Conservation (phyloP, 129 eudicot genomes). For the Flaveria robusta region DNA sequence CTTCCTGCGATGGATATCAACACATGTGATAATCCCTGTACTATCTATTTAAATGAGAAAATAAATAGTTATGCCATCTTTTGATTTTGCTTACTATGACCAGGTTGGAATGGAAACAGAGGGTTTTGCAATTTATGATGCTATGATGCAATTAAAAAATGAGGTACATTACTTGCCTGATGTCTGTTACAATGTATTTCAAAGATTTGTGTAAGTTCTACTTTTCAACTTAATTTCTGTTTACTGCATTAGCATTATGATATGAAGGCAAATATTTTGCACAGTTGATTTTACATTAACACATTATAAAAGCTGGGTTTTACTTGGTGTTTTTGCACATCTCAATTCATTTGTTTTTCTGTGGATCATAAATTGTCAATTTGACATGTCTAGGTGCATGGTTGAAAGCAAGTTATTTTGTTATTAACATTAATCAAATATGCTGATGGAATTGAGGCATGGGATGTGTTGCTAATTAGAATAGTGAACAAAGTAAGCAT, state of each 20-base stretch:
- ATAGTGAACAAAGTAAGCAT: not conserved
- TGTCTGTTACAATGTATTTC: not conserved
- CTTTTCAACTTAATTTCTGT: not conserved
- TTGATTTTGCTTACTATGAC: conserved; percentile 13
- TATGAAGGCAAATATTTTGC: not conserved
- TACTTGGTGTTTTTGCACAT: not conserved
- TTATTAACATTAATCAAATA: not conserved
- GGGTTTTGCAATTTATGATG: conserved; percentile 94
- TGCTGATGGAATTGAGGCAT: not conserved
- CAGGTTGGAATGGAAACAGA: conserved; percentile 83
- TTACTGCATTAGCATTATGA: not conserved
- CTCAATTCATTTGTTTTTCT: not conserved
- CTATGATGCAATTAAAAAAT: conserved; percentile 70
- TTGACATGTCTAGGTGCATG: not conserved
- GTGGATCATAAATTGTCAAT: not conserved
- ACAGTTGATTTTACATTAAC: not conserved
- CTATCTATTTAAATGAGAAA: not conserved
- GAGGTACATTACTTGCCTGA: conserved; percentile 50
- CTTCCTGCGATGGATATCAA: not conserved
- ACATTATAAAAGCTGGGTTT: not conserved
- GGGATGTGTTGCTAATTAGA: not conserved
- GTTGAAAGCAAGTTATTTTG: not conserved
- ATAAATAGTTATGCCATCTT: not conserved
- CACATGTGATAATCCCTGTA: not conserved
- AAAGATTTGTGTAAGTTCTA: not conserved